Base-by-base conservation (phyloP, 2,329 filamentous ascomycete species). In the Drechslerella dactyloides region DNA sequence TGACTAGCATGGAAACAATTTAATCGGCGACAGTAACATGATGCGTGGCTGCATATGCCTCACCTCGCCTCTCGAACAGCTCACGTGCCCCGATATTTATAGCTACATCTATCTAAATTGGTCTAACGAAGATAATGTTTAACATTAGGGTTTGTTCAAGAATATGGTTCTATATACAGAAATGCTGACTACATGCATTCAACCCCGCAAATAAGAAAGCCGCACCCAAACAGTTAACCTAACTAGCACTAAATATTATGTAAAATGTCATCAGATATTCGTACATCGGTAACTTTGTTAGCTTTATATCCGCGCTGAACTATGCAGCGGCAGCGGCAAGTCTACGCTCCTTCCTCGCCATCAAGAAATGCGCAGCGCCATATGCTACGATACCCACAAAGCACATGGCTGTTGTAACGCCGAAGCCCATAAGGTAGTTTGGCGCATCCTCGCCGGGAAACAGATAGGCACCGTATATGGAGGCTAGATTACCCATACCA, bases 381-480 rank as follows among this genome's bases (percentile, higher is more conserved):
- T 79, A 80, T 15, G 77, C 75, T 11, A 76, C 50, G 2, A 79
- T 74, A 17, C 78, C 78, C 2, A 79, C 57, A 17, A 69, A 77
- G 44, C 78, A 75, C 76, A 80, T 77, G 0, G 76, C 79, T 2
- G 77, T 77, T 23, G 80, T 80, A 2, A 79, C 78, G 13, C 78
- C 75, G 75, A 80, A 84, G 55, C 78, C 82, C 77, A 79, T 81
- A 1, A 82, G 75, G 70, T 84, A 84, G 74, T 84, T 83, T 0
- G 84, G 84, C 19, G 78, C 77, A 60, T 85, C 83, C 0, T 78
- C 74, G 0, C 77, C 76, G 0, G 84, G 84, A 76, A 85, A 86
- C 1, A 86, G 74, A 73, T 85, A 82, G 76, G 83, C 81, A 8
- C 84, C 84, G 69, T 85, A 86, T 17, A 86, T 85, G 70, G 84